A percentile compares a stretch with the other conserved stretches of the same genome.
phyloP scores from a whole-genome alignment of 108 stramenopile species.

The Cyclotella baltica region DNA sequence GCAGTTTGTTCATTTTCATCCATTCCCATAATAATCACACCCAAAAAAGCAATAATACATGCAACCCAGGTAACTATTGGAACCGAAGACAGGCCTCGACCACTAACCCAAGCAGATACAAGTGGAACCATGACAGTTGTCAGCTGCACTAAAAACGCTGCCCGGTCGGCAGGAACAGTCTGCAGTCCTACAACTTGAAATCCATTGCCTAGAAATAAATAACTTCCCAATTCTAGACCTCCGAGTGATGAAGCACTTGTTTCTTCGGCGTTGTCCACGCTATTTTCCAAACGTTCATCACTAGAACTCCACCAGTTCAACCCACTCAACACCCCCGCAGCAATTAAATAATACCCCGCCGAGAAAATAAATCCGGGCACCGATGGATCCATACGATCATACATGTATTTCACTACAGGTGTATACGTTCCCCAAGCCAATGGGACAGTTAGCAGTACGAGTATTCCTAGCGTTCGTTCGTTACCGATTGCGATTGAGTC shows the following conservation, averaged over 20 bases:
- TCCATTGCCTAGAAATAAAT: slow-evolving; percentile 84
- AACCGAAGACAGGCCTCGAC: slow-evolving; percentile 32
- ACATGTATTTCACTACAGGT: slow-evolving; percentile 83
- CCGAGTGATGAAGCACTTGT: slow-evolving; percentile 34
- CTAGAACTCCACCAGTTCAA: slow-evolving; percentile 18
- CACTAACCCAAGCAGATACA: slow-evolving; percentile 46
- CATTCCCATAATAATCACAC: slow-evolving; percentile 79
- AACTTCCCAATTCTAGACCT: slow-evolving; percentile 79
- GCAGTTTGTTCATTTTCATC: slow-evolving; percentile 46
- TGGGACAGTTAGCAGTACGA: slow-evolving; percentile 82
- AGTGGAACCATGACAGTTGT: slow-evolving; percentile 88
- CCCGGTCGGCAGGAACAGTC: slow-evolving; percentile 80
- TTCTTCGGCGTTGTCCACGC: slow-evolving; percentile 11
- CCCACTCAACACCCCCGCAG: slow-evolving; percentile 47
- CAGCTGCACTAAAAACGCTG: slow-evolving; percentile 83
- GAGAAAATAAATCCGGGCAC: slow-evolving; percentile 84
- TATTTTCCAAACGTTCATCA: not conserved
- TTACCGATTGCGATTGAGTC: not conserved
- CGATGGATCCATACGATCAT: slow-evolving; percentile 66
- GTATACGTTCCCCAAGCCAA: slow-evolving; percentile 89
- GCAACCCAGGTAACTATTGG: slow-evolving; percentile 70
- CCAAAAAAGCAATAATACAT: slow-evolving; percentile 77
- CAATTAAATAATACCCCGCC: slow-evolving; percentile 80
- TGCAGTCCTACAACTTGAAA: slow-evolving; percentile 82
- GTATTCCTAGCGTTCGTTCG: slow-evolving; percentile 55